Evolutionary conservation across 2,329 filamentous ascomycete genomes (phyloP).

Genomic region (Helotiales sp.): DNA sequence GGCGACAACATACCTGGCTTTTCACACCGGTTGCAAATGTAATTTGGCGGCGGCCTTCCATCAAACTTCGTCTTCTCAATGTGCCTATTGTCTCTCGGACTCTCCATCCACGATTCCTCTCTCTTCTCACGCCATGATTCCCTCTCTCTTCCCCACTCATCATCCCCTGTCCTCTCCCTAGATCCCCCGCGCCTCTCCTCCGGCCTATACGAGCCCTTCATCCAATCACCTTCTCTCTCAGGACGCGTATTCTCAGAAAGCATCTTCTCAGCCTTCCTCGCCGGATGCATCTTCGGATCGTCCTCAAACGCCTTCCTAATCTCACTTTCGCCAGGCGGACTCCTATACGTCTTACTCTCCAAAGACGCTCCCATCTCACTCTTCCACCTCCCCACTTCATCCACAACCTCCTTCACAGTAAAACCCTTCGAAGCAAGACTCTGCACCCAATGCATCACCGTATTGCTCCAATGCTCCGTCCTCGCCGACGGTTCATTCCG

Average conservation of each 20-base stretch:
- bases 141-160: not conserved
- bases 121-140: not conserved
- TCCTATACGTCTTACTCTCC: not conserved
- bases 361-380: slow-evolving; percentile 18
- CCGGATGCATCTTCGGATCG: not conserved
- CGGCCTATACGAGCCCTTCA: not conserved
- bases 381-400: slow-evolving; percentile 31
- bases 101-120: not conserved
- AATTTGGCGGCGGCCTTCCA: slow-evolving; percentile 27
- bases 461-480: slow-evolving; percentile 35
- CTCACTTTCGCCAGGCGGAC: not conserved
- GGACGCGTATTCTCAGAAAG: not conserved
- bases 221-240: not conserved
- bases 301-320: not conserved
- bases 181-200: too few relatives aligned
- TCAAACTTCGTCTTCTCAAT: slow-evolving; percentile 10
- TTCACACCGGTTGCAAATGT: slow-evolving; percentile 39
- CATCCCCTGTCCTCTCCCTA: not conserved
- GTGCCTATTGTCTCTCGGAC: not conserved
- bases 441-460: slow-evolving; percentile 35
- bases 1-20: slow-evolving; percentile 30
- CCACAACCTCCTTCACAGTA: slow-evolving; percentile 21
- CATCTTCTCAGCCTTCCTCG: not conserved
- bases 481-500: slow-evolving; percentile 22
- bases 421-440: slow-evolving; percentile 31